Conservation (phyloP, 179 eudicot genomes). For the Silene vulgaris region DNA sequence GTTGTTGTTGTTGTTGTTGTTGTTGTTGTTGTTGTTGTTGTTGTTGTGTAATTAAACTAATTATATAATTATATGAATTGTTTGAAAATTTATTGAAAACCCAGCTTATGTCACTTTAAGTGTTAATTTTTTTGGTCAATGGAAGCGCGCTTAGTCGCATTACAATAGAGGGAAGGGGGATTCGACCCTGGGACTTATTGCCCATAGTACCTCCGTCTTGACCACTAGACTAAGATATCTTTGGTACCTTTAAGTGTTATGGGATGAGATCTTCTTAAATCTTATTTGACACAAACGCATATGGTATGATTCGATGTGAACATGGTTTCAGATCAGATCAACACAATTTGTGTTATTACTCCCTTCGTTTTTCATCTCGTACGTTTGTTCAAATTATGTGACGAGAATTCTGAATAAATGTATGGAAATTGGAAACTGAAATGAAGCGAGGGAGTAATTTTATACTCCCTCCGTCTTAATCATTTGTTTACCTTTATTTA, state of each 20-base stretch:
- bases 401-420: too few relatives aligned
- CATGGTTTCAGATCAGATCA: conserved; percentile 21
- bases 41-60: not conserved
- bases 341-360: not conserved
- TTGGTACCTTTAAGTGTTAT: not conserved
- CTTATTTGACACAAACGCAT: not conserved
- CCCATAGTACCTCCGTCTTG: too few relatives aligned
- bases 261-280: not conserved
- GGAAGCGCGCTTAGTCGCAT: too few relatives aligned
- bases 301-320: not conserved
- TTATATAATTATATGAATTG: not conserved
- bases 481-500: too few relatives aligned
- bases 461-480: too few relatives aligned
- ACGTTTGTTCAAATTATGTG: not conserved
- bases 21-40: not conserved
- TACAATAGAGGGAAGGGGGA: too few relatives aligned
- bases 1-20: not conserved
- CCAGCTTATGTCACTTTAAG: not conserved
- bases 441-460: too few relatives aligned
- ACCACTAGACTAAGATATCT: too few relatives aligned
- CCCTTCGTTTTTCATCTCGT: too few relatives aligned
- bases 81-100: not conserved
- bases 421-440: too few relatives aligned
- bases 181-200: too few relatives aligned
- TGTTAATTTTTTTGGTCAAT: too few relatives aligned